Base-by-base conservation (phyloP, 192 early-diverging fungal species). In the Helicostylum pulchrum region DNA sequence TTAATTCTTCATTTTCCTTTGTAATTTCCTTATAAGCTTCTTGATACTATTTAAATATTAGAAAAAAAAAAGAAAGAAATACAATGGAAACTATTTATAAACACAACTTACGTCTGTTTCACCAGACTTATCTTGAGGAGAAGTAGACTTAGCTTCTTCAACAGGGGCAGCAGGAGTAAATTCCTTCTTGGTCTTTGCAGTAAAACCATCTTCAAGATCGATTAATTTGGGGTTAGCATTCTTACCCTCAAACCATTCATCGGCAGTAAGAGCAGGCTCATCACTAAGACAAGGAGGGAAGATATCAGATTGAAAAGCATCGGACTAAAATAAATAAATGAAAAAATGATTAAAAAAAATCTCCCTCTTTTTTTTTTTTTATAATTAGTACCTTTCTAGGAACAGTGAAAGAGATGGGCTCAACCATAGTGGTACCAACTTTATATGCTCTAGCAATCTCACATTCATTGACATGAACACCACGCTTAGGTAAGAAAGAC, bases 351-450 rank as follows among this genome's bases (percentile, higher is more conserved):
- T 23, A 60, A 26, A 26, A 26, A 26, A 26, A 26, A 26, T 2
- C 0, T 26, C 2, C 26, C 26, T 26, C 26, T 26, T 0, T 26
- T 53, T 7, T 32, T 21, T 65, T 55, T 7, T 53, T 4, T 48
- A 32, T 51, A 12, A 51, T 46, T 19, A 55, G 68, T 77, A 90
- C 92, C 87, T 91, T 94, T 76, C 97, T 78, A 32, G 97, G 97
- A 11, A 99, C 96, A 55, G 87, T 92, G 79, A 99, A 97, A 34
- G 92, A 92, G 55, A 99, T 92, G 14, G 97, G 97, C 78, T 98
- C 97, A 39, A 99, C 85, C 54, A 90, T 71, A 49, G 85, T 89
- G 51, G 84, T 87, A 49, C 92, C 86, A 47, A 98, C 94, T 74
- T 99, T 99, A 82, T 85, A 99, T 39, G 93, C 91, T 26, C 94